Percentiles rank a stretch among this genome's conserved stretches.
phyloP scores from a whole-genome alignment of 192 early-diverging fungal genomes.

The Coemansia sp. region DNA sequence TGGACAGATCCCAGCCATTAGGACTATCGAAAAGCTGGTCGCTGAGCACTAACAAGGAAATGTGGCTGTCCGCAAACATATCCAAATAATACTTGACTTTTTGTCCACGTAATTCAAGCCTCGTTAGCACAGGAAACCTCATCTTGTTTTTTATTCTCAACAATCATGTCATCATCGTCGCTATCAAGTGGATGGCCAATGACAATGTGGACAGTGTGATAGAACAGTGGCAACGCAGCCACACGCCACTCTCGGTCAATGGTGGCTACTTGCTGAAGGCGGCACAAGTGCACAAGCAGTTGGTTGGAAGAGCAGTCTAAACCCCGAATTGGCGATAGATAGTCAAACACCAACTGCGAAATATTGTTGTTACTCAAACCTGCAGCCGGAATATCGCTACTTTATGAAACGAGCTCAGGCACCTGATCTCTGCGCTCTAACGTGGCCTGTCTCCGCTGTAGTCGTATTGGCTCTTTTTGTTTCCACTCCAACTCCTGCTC shows the following conservation, averaged over 20 bases:
- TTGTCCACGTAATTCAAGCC: too few relatives aligned
- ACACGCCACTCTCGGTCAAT: conserved; percentile 20
- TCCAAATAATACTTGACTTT: too few relatives aligned
- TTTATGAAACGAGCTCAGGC: too few relatives aligned
- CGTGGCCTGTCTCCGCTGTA: not conserved
- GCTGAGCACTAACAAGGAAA: too few relatives aligned
- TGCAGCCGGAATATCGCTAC: too few relatives aligned
- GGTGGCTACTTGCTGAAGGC: not conserved
- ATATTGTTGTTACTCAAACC: not conserved
- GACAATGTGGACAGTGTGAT: not conserved
- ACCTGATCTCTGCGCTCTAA: not conserved
- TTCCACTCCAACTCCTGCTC: not conserved
- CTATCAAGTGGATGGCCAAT: not conserved
- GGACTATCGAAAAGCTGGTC: too few relatives aligned
- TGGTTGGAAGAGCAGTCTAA: not conserved
- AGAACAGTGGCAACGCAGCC: not conserved
- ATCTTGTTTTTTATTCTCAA: too few relatives aligned
- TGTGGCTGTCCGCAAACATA: too few relatives aligned
- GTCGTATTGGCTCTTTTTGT: not conserved
- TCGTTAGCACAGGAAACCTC: too few relatives aligned
- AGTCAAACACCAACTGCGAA: not conserved
- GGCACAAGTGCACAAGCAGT: not conserved
- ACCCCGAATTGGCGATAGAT: not conserved
- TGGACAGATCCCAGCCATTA: too few relatives aligned
- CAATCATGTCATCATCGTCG: too few relatives aligned